Evolutionary conservation across 2,329 filamentous ascomycete species (phyloP).

Genomic region (Sporothrix protearum): DNA sequence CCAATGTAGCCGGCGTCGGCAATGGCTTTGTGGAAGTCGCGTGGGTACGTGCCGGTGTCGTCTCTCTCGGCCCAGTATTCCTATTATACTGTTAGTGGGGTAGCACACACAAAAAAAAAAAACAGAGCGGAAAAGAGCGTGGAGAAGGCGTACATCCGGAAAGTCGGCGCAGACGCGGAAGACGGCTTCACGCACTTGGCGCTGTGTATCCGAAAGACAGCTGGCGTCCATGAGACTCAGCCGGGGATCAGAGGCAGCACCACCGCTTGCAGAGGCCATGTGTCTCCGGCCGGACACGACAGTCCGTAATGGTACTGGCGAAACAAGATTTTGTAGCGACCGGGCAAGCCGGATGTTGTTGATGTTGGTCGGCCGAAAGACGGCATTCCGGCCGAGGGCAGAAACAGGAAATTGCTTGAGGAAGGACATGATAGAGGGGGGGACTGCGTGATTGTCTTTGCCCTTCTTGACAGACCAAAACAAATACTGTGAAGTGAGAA

Average conservation of each 20-base stretch:
- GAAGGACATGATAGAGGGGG: neutral
- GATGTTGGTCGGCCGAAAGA: neutral
- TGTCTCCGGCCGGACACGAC: neutral
- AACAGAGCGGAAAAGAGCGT: too few relatives aligned
- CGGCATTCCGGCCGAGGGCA: neutral
- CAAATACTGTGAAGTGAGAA: neutral
- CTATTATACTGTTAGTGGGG: conserved; percentile 69
- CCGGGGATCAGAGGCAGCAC: conserved; percentile 15
- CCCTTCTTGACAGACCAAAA: neutral
- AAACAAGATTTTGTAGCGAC: neutral
- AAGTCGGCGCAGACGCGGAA: conserved; percentile 25
- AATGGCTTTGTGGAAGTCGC: conserved; percentile 70
- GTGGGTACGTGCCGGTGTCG: conserved; percentile 65
- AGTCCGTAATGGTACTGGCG: neutral
- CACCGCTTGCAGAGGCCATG: conserved; percentile 5
- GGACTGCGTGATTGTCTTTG: too few relatives aligned
- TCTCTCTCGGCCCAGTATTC: conserved; percentile 52
- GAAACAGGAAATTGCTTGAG: conserved; percentile 4
- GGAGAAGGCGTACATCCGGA: conserved; percentile 15
- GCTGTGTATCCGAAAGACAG: conserved; percentile 26
- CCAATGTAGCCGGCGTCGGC: conserved; percentile 77
- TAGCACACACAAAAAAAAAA: too few relatives aligned
- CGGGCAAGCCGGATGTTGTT: neutral
- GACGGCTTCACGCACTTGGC: conserved; percentile 25
- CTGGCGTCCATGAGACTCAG: conserved; percentile 27